phyloP scores from a whole-genome alignment of 345 rosid species.

The Schrenkiella parvula region DNA sequence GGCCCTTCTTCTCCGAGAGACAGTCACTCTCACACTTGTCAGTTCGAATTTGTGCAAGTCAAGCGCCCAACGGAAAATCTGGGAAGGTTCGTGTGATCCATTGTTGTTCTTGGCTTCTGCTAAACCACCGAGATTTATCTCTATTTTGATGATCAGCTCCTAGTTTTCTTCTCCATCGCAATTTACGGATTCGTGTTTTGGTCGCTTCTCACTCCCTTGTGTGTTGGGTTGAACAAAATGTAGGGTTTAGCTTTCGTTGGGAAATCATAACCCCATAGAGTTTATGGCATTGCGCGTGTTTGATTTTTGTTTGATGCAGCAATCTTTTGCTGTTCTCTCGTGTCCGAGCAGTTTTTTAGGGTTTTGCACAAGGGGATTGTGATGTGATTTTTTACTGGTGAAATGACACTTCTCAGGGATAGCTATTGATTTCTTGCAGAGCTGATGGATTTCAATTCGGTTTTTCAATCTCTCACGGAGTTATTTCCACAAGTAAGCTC shows the following conservation, averaged over 20 bases:
- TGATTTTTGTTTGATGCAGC: background rate
- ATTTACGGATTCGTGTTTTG: background rate
- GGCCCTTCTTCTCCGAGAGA: background rate
- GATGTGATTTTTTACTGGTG: background rate
- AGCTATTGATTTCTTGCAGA: background rate
- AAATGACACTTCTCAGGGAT: no score
- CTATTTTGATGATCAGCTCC: background rate
- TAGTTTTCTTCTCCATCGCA: background rate
- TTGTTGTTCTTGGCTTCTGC: background rate
- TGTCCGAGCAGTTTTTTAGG: background rate
- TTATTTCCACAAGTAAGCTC: slow-evolving; percentile 74
- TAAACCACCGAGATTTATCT: no score
- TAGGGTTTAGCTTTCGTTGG: background rate
- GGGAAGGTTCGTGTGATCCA: slow-evolving; percentile 1
- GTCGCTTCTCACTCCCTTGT: background rate
- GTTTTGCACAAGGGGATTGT: background rate
- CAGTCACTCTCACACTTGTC: background rate
- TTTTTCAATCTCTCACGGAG: slow-evolving; percentile 51
- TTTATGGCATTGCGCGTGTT: background rate
- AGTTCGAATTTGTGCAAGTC: background rate
- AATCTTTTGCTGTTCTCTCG: background rate
- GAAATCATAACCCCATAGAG: background rate
- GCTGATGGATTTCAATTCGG: slow-evolving; percentile 55
- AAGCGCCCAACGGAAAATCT: background rate
- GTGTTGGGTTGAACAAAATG: no score